phyloP scores from a whole-genome alignment of 768 basidiomycete species.

The Lentinula detonsa region DNA sequence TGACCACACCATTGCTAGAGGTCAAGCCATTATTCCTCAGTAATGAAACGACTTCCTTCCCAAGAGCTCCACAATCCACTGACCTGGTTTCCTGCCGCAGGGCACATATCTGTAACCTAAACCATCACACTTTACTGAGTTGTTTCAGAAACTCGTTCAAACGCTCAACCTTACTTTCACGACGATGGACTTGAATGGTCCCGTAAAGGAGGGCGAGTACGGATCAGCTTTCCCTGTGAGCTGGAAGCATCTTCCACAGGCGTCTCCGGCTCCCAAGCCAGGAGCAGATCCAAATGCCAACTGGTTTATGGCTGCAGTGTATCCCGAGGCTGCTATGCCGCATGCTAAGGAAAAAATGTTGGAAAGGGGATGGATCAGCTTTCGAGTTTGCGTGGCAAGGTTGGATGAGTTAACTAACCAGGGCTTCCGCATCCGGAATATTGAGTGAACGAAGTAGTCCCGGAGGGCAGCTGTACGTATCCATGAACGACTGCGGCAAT shows the following conservation, averaged over 20 bases:
- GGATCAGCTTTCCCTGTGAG: constrained; percentile 46
- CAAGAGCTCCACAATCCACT: neutral
- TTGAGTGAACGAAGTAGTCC: constrained; percentile 48
- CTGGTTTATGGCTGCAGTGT: constrained; percentile 53
- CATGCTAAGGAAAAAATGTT: constrained; percentile 32
- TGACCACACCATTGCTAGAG: constrained; percentile 49
- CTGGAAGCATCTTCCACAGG: constrained; percentile 56
- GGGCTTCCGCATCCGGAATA: constrained; percentile 46
- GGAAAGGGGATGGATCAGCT: neutral
- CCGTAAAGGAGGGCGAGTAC: constrained; percentile 42
- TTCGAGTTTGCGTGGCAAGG: neutral
- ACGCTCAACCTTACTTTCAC: constrained; percentile 35
- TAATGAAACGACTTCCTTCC: neutral
- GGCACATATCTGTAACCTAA: constrained; percentile 34
- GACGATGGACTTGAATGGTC: constrained; percentile 48
- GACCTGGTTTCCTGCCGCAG: constrained; percentile 38
- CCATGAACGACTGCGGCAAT: constrained; percentile 17
- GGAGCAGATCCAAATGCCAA: constrained; percentile 47
- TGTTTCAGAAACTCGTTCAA: neutral
- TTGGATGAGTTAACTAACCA: constrained; percentile 23
- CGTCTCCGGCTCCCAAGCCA: constrained; percentile 48
- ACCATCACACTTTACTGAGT: constrained; percentile 6
- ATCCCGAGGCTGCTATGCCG: constrained; percentile 43
- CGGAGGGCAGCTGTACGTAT: constrained; percentile 48
- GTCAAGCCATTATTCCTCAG: neutral